Evolutionary conservation across 495 filamentous ascomycete species (phyloP), one percentile per base, ranked within the genome.

Genomic region (Filosporella fistucella): DNA sequence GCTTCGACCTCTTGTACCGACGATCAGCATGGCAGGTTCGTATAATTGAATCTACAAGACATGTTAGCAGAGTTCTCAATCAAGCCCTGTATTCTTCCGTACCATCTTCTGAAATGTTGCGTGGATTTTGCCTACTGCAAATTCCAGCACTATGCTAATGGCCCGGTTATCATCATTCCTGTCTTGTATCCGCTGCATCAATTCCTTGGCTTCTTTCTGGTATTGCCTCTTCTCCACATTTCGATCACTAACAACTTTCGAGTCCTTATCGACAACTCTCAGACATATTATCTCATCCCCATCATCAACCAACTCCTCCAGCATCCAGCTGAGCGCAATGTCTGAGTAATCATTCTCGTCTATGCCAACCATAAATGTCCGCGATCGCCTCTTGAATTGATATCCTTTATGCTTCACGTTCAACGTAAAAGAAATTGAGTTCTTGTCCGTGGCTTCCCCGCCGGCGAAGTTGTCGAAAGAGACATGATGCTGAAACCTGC

Each of bases 261-360:
- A 78, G 53, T 93, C 85, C 60, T 84, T 91, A 56, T 96, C 91
- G 30, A 97, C 77, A 5, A 95, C 93, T 25, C 89, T 76, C 30
- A 98, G 76, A 66, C 93, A 98, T 26, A 98, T 84, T 42, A 98
- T 87, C 66, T 97, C 88, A 60, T 98, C 93, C 10, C 94, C 93
- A 64, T 97, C 93, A 57, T 96, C 91, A 17, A 96, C 91, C 52
- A 97, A 71, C 60, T 96, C 90, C 59, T 94, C 89, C 22, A 98
- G 77, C 38, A 96, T 75, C 89, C 91, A 98, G 61, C 94, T 82
- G 11, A 98, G 73, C 8, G 93, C 93, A 68, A 89, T 94, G 39
- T 96, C 90, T 16, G 91, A 96, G 67, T 97, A 97, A 47, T 88
- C 82, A 57, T 97, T 93, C 61, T 94, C 85, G 64, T 98, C 93